phyloP scores from a whole-genome alignment of 2,329 filamentous ascomycete genomes.

The Orbilia javanica region DNA sequence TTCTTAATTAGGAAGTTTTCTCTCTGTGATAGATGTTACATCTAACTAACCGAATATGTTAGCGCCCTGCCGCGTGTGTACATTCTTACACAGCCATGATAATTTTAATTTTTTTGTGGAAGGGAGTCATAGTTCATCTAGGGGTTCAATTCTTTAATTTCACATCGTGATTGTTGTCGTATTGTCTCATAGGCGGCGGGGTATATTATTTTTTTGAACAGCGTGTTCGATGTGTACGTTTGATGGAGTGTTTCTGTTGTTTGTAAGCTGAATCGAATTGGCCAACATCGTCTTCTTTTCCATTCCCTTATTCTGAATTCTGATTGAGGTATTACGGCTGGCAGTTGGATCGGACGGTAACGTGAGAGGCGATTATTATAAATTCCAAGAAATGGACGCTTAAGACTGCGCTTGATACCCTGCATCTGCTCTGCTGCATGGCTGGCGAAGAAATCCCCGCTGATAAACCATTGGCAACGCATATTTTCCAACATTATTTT shows the following conservation, averaged over 20 bases:
- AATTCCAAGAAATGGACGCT: conserved; percentile 3
- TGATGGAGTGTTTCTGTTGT: not conserved
- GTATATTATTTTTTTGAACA: conserved; percentile 20
- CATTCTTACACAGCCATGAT: conserved; percentile 18
- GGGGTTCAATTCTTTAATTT: conserved; percentile 11
- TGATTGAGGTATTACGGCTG: not conserved
- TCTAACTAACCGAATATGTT: not conserved
- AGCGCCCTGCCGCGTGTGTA: conserved; percentile 12
- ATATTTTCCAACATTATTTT: conserved; percentile 31
- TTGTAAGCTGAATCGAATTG: conserved; percentile 13
- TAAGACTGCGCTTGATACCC: not conserved
- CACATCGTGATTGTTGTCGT: conserved; percentile 3
- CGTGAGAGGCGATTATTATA: not conserved
- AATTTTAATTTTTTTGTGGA: not conserved
- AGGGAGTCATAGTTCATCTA: conserved; percentile 1
- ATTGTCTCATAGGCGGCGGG: not conserved
- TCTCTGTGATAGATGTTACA: not conserved
- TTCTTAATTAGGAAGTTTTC: not conserved
- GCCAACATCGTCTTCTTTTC: not conserved
- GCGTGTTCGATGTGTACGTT: conserved; percentile 10
- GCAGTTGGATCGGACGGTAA: not conserved
- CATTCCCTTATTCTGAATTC: conserved; percentile 1
- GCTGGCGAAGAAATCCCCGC: not conserved
- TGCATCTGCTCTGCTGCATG: not conserved
- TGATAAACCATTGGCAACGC: conserved; percentile 11